Evolutionary conservation across 192 early-diverging fungal genomes (phyloP).

Genomic region (Ramicandelaber brevisporus): DNA sequence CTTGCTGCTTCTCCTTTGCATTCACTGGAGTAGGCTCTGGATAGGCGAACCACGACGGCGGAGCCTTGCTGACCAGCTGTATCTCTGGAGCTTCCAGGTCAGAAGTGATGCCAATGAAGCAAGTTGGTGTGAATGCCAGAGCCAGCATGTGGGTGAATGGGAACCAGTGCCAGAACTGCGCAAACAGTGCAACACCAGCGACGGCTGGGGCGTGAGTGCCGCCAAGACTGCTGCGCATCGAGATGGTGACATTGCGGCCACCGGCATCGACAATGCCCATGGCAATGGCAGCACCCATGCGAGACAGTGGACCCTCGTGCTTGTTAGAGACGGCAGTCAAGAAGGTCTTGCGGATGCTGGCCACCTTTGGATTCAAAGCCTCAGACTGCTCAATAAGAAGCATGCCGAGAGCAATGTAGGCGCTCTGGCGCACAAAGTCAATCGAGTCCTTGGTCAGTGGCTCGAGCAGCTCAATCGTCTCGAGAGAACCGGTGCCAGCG

Average conservation of each 20-base stretch:
- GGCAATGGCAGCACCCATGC: constrained; percentile 84
- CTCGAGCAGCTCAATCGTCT: constrained; percentile 81
- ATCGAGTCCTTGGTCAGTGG: constrained; percentile 94
- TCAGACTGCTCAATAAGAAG: constrained; percentile 94
- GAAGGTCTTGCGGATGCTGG: constrained; percentile 64
- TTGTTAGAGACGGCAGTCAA: constrained; percentile 74
- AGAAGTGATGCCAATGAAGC: constrained; percentile 80
- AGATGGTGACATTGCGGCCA: constrained; percentile 93
- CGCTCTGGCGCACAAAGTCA: constrained; percentile 94
- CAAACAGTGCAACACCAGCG: constrained; percentile 95
- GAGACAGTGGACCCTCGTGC: constrained; percentile 75
- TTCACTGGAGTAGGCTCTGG: constrained; percentile 65
- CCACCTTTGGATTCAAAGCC: constrained; percentile 46
- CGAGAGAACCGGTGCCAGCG: constrained; percentile 74
- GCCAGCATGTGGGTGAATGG: constrained; percentile 88
- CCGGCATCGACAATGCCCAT: constrained; percentile 98
- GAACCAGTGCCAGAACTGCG: constrained; percentile 99
- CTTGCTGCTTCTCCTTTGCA: constrained; percentile 9
- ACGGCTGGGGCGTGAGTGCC: constrained; percentile 83
- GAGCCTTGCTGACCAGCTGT: constrained; percentile 59
- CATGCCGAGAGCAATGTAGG: constrained; percentile 83
- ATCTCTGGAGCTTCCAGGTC: constrained; percentile 67
- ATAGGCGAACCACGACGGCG: constrained; percentile 80
- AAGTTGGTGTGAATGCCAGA: constrained; percentile 85
- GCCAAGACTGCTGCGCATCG: constrained; percentile 61